Evolutionary conservation across 2,329 filamentous ascomycete species (phyloP).

Genomic region (Canariomyces notabilis): DNA sequence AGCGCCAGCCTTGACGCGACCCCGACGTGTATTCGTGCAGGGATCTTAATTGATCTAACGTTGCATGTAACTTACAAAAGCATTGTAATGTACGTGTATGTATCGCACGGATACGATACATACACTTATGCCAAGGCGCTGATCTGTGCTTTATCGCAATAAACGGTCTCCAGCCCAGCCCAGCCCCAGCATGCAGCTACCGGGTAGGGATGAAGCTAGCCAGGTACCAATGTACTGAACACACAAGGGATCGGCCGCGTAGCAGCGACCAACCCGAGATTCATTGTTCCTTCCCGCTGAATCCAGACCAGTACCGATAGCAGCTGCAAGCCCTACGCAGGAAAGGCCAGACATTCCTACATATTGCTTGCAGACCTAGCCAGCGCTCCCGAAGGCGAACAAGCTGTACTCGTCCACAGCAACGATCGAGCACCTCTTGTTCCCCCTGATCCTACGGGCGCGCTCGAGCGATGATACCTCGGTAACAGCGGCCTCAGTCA

Average conservation of each 20-base stretch:
- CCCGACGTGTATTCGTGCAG: conserved; percentile 18
- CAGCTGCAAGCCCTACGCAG: neutral
- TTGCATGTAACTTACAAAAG: too few species aligned
- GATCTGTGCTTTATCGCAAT: neutral
- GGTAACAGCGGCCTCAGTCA: conserved; percentile 18
- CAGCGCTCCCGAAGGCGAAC: neutral
- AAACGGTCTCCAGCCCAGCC: neutral
- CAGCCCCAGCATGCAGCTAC: conserved; percentile 2
- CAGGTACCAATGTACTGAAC: too few species aligned
- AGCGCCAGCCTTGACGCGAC: conserved; percentile 17
- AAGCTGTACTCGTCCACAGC: neutral
- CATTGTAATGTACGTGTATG: too few species aligned
- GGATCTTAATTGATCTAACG: conserved; percentile 26
- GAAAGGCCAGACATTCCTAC: neutral
- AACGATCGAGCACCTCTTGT: neutral
- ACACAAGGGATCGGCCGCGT: too few species aligned
- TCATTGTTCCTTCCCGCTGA: too few species aligned
- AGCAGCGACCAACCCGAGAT: too few species aligned
- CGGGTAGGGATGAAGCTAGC: neutral
- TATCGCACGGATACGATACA: conserved; percentile 1
- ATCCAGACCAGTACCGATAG: too few species aligned
- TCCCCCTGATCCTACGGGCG: neutral
- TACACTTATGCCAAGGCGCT: too few species aligned
- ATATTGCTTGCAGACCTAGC: neutral
- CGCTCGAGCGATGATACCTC: conserved; percentile 23